Evolutionary conservation across 805 yeast species (phyloP), one percentile per base, ranked within the genome.

Genomic region (Kodamaea kakaduensis): DNA sequence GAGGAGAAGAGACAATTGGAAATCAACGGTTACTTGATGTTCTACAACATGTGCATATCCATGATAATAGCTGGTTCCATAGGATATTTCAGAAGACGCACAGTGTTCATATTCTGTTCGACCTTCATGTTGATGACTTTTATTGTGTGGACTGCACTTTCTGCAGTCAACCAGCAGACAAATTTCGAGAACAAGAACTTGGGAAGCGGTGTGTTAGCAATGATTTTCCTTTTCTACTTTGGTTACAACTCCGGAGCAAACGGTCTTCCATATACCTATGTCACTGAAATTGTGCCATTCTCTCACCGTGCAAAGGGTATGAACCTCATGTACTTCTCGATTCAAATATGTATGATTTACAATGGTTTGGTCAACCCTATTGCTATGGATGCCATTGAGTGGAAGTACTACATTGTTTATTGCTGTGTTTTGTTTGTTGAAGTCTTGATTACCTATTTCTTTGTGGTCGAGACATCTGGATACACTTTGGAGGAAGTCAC

Each of bases 1-100:
- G 61, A 59, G n/a, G 56, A 63, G 17, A 54, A 54, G 32, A 53
- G 57, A 37, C 75, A 75, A 52, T 62, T 74, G 37, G 51, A 68
- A 33, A 65, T 74, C 50, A 75, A 75, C 50, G 78, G 74, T 37
- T 67, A 70, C 40, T 62, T 73, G 43, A 67, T 64, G 67, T 54
- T 69, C 39, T 73, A 61, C 52, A 71, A 72, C 58, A 64, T 66
- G 44, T 59, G 54, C 15, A 42, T 57, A 34, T 48, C 64, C 7
- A 29, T 40, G 25, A 32, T 37, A 8, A 47, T 49, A 37, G 54
- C 61, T 7, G 34, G 45, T 6, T 34, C 46, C n/a, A 43, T 45
- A 21, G 34, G 38, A 17, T 19, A 37, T 15, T 47, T 64, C 38
- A 63, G 50, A 28, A 59, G 74, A 51, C 58, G 73, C 50, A 43